A percentile compares a stretch with the other conserved stretches of the same genome.
phyloP scores from a whole-genome alignment of 2,329 filamentous ascomycete species.

The Clonostachys sp. region DNA sequence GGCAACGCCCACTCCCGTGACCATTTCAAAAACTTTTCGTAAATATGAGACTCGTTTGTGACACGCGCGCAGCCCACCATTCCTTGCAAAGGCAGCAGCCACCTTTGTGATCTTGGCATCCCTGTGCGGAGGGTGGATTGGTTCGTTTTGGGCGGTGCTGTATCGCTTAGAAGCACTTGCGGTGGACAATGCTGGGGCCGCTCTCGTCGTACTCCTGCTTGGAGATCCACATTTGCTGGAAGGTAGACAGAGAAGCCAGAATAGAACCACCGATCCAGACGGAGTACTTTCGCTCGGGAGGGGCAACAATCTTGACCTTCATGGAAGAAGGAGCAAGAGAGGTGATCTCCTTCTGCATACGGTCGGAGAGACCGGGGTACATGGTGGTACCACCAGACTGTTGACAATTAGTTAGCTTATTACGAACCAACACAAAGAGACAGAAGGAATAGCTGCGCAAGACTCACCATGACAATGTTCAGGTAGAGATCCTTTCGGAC shows the following conservation, averaged over 20 bases:
- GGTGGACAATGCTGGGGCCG: constrained; percentile 98
- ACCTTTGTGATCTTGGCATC: constrained; percentile 38
- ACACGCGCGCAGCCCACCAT: constrained; percentile 40
- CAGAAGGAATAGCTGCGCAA: constrained; percentile 1
- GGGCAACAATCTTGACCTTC: constrained; percentile 99
- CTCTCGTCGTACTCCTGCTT: constrained; percentile 99
- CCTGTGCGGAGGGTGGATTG: constrained; percentile 24
- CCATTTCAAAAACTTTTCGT: constrained; percentile 53
- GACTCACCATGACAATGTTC: constrained; percentile 99
- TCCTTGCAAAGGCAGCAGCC: constrained; percentile 36
- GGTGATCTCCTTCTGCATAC: constrained; percentile 99
- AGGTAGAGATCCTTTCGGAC: constrained; percentile 99
- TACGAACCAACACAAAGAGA: background rate
- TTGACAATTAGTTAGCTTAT: constrained; percentile 19
- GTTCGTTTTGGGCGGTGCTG: constrained; percentile 20
- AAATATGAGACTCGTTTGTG: constrained; percentile 49
- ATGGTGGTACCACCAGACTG: constrained; percentile 99
- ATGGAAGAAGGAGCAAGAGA: constrained; percentile 98
- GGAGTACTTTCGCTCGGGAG: constrained; percentile 99
- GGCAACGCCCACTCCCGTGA: constrained; percentile 45
- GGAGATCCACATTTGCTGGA: constrained; percentile 99
- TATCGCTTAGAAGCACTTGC: constrained; percentile 95
- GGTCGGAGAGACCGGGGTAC: constrained; percentile 99
- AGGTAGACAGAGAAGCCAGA: constrained; percentile 97
- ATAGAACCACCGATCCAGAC: constrained; percentile 99